Percentiles rank a stretch among this genome's conserved stretches.
Conservation (phyloP, 2,329 filamentous ascomycete genomes). For the Pochonia chlamydosporia region DNA sequence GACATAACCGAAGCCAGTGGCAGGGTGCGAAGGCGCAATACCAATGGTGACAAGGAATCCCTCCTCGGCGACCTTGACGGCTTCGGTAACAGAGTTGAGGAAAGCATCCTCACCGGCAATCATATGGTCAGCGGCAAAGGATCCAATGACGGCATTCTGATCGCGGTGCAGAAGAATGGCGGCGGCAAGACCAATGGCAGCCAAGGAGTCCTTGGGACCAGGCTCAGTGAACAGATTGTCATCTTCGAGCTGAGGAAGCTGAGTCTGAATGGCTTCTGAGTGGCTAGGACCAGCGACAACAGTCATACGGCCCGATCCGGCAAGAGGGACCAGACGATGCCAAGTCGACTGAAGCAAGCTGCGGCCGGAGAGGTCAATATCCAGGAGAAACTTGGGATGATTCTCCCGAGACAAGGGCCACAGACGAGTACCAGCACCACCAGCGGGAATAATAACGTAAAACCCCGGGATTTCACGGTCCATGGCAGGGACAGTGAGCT, state of each 20-base stretch:
- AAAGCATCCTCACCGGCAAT: constrained; percentile 21
- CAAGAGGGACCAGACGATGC: constrained; percentile 18
- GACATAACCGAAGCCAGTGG: constrained; percentile 21
- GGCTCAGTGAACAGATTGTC: constrained; percentile 20
- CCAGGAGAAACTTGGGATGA: constrained; percentile 21
- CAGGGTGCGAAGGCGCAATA: constrained; percentile 20
- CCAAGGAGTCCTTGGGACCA: constrained; percentile 21
- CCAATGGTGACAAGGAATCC: constrained; percentile 21
- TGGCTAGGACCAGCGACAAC: constrained; percentile 19
- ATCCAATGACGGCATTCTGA: constrained; percentile 18
- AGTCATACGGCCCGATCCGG: constrained; percentile 18
- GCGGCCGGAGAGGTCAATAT: constrained; percentile 19
- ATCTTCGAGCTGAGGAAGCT: constrained; percentile 16
- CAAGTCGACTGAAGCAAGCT: constrained; percentile 21
- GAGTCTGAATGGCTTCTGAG: constrained; percentile 17
- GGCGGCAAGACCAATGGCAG: constrained; percentile 19
- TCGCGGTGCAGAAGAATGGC: constrained; percentile 18
- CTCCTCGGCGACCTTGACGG: constrained; percentile 19
- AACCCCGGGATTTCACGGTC: constrained; percentile 20
- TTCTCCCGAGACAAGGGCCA: constrained; percentile 21
- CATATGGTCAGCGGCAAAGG: constrained; percentile 21
- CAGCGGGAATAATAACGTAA: constrained; percentile 21
- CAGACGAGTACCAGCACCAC: constrained; percentile 20
- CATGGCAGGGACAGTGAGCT: constrained; percentile 9
- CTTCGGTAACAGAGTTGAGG: constrained; percentile 18